A percentile compares a stretch with the other conserved stretches of the same genome.
phyloP scores from a whole-genome alignment of 805 yeast species.

The Pichia cabralensis region DNA sequence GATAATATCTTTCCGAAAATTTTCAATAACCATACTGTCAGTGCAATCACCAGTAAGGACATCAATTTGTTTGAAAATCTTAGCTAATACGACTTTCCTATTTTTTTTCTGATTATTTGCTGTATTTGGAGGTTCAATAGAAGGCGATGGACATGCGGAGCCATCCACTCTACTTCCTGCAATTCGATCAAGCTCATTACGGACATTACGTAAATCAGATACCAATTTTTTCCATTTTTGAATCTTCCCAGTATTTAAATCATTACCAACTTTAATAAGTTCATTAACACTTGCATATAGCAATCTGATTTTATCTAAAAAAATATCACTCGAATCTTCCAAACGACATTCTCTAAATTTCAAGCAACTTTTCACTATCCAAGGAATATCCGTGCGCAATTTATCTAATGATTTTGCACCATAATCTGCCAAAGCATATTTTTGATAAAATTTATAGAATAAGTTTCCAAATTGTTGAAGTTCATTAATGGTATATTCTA shows the following conservation, averaged over 20 bases:
- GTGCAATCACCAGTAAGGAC: conserved; percentile 1
- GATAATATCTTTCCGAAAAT: conserved; percentile 3
- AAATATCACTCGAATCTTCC: conserved; percentile 6
- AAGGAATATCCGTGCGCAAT: conserved; percentile 9
- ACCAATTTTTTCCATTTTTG: conserved; percentile 36
- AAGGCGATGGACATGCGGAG: conserved; percentile 1
- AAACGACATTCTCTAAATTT: conserved; percentile 3
- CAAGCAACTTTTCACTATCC: conserved; percentile 1
- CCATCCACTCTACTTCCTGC: conserved; percentile 8
- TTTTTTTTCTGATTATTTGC: background rate
- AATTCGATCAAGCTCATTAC: conserved; percentile 19
- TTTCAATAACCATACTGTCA: background rate
- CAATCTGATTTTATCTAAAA: conserved; percentile 5
- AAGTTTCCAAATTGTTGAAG: conserved; percentile 23
- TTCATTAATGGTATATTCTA: conserved; percentile 37
- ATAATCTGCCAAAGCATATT: conserved; percentile 2
- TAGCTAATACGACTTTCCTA: background rate
- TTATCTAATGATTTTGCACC: conserved; percentile 4
- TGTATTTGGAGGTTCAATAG: background rate
- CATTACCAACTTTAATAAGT: conserved; percentile 24
- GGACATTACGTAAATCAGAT: conserved; percentile 30
- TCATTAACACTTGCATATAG: conserved; percentile 12
- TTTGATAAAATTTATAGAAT: conserved; percentile 28
- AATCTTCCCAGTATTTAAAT: conserved; percentile 26
- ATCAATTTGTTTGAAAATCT: conserved; percentile 8